Evolutionary conservation across 106 monocot species (phyloP).

Genomic region (Platanthera guangdongensis): DNA sequence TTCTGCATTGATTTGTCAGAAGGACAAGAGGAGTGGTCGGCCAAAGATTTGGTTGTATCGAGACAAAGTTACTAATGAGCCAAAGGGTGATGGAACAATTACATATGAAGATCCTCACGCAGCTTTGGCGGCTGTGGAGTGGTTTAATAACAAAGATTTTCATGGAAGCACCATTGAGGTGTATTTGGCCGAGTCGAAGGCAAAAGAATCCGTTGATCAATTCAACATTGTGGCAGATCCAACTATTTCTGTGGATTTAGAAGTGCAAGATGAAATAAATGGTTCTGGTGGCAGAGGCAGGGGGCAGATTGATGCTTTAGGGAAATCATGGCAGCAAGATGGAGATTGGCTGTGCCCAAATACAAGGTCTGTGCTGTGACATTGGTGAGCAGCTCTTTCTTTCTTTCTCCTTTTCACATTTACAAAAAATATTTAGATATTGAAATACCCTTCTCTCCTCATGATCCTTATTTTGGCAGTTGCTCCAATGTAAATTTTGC

Average conservation of each 20-base stretch:
- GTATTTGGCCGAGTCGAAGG: conserved; percentile 77
- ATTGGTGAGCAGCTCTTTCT: conserved; percentile 95
- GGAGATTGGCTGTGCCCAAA: conserved; percentile 99
- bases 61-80: conserved; percentile 85
- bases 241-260: conserved; percentile 15
- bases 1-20: conserved; percentile 29
- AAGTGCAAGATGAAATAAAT: conserved; percentile 26
- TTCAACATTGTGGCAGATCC: conserved; percentile 15
- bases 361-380: conserved; percentile 99
- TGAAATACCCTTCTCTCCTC: not conserved
- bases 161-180: conserved; percentile 85
- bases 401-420: conserved; percentile 29
- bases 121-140: conserved; percentile 88
- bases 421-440: not conserved
- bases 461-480: conserved; percentile 37
- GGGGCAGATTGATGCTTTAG: conserved; percentile 63
- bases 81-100: conserved; percentile 97
- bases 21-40: conserved; percentile 84
- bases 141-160: conserved; percentile 96
- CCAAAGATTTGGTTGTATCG: conserved; percentile 96
- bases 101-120: conserved; percentile 99
- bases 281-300: conserved; percentile 54
- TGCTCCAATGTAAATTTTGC: conserved; percentile 99
- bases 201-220: conserved; percentile 52
- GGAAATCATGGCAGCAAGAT: conserved; percentile 95